A percentile compares a stretch with the other conserved stretches of the same genome.
Evolutionary conservation across 1,284 basidiomycete species (phyloP).

Genomic region (Chalciporus sp.): DNA sequence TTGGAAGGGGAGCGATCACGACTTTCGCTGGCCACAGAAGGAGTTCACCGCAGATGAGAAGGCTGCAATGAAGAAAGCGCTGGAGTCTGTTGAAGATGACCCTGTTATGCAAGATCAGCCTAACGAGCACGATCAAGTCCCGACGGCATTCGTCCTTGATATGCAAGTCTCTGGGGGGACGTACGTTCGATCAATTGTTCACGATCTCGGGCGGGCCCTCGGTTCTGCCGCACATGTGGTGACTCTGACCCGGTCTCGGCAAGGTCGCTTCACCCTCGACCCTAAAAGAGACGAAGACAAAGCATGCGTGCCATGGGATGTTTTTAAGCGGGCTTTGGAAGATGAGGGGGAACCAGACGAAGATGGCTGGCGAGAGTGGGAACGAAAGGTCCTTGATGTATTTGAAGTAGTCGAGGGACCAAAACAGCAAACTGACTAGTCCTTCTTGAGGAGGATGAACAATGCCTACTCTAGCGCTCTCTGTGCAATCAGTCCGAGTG

Average conservation of each 20-base stretch:
- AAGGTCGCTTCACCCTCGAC: slow-evolving; percentile 76
- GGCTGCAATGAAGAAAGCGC: slow-evolving; percentile 66
- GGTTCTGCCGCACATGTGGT: slow-evolving; percentile 91
- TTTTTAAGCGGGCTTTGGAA: slow-evolving; percentile 68
- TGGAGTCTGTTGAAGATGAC: slow-evolving; percentile 46
- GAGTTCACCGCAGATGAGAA: slow-evolving; percentile 71
- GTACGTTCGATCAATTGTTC: slow-evolving; percentile 92
- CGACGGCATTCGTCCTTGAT: slow-evolving; percentile 82
- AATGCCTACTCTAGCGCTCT: not conserved
- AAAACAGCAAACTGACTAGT: slow-evolving; percentile 17
- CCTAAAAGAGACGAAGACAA: slow-evolving; percentile 38
- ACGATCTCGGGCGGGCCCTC: slow-evolving; percentile 84
- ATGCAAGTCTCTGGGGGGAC: slow-evolving; percentile 97
- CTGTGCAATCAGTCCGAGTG: not conserved
- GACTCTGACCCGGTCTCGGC: slow-evolving; percentile 81
- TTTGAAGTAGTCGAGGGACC: slow-evolving; percentile 54
- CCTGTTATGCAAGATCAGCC: slow-evolving; percentile 33
- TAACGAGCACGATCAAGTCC: slow-evolving; percentile 45
- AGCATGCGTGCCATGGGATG: slow-evolving; percentile 76
- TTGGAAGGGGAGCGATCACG: slow-evolving; percentile 69
- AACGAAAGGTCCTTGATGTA: slow-evolving; percentile 64
- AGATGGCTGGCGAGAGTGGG: slow-evolving; percentile 73
- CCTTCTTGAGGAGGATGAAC: not conserved
- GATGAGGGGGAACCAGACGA: slow-evolving; percentile 56
- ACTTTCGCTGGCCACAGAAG: slow-evolving; percentile 74